phyloP scores from a whole-genome alignment of 73 alveolate species.

The Durusdinium trenchii region DNA sequence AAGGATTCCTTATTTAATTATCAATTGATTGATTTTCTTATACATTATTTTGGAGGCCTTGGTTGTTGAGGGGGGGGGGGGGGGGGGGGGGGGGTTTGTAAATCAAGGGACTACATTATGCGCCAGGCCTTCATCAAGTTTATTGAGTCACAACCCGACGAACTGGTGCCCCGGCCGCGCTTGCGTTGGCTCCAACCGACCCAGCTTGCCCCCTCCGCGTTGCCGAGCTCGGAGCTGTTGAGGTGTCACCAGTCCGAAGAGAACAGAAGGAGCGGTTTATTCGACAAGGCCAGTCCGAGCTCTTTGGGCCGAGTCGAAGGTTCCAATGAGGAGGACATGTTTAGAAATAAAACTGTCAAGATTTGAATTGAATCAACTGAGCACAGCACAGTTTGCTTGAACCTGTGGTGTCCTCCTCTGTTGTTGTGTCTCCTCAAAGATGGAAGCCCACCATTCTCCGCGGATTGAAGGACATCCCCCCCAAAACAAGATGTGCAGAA shows the following conservation, averaged over 20 bases:
- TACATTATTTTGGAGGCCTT: too few species aligned
- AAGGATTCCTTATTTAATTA: too few species aligned
- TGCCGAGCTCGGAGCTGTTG: neutral
- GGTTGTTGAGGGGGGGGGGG: too few species aligned
- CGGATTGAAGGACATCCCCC: too few species aligned
- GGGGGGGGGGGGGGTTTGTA: too few species aligned
- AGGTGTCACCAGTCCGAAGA: slow-evolving; percentile 76
- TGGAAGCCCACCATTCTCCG: too few species aligned
- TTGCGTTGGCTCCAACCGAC: neutral
- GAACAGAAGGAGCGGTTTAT: slow-evolving; percentile 88
- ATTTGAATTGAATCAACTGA: too few species aligned
- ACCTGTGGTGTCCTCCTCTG: neutral
- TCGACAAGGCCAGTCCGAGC: slow-evolving; percentile 52
- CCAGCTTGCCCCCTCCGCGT: neutral
- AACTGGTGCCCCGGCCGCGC: neutral
- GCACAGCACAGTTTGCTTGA: neutral
- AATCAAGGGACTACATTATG: too few species aligned
- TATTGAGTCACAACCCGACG: slow-evolving; percentile 89
- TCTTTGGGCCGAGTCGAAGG: neutral
- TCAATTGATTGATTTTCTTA: too few species aligned
- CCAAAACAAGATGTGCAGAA: too few species aligned
- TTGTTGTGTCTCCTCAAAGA: too few species aligned
- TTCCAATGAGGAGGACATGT: neutral
- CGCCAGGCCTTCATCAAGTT: slow-evolving; percentile 77
- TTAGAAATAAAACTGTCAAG: too few species aligned